Percentiles rank a stretch among this genome's conserved stretches.
These are phyloP conservation scores for Lipomyces oligophaga DNA, from an alignment of 805 yeast genomes.

Conservation along the genomic window DNA sequence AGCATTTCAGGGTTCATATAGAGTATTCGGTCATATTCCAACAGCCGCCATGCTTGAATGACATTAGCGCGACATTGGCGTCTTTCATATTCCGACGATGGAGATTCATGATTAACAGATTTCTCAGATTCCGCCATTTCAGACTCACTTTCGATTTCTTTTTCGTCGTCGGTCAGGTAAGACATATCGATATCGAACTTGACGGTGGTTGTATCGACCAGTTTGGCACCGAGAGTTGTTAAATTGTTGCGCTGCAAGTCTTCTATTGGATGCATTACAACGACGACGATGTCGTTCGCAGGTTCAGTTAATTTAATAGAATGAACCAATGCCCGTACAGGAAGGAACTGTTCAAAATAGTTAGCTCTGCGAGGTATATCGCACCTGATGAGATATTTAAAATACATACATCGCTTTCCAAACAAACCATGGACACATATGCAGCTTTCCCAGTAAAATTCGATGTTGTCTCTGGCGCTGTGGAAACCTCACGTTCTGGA, in stretches of 20 bases:
- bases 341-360: conserved; percentile 11
- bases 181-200: conserved; percentile 13
- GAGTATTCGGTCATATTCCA: conserved; percentile 21
- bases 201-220: conserved; percentile 20
- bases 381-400: no score
- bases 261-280: conserved; percentile 13
- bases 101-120: conserved; percentile 1
- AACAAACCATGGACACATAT: conserved; percentile 16
- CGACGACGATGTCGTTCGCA: conserved; percentile 13
- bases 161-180: conserved; percentile 11
- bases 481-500: conserved; percentile 17
- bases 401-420: conserved; percentile 19
- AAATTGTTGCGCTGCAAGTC: conserved; percentile 18
- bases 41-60: conserved; percentile 27
- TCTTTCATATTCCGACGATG: conserved; percentile 1
- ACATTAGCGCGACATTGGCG: conserved; percentile 16
- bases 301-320: conserved; percentile 13
- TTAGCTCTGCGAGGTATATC: not conserved
- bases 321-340: conserved; percentile 22
- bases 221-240: conserved; percentile 20
- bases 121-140: conserved; percentile 4
- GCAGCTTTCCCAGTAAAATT: conserved; percentile 24
- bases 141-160: conserved; percentile 1
- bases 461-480: not conserved
- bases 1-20: conserved; percentile 24